These are phyloP conservation scores for Tuber borchii DNA, from an alignment of 495 filamentous ascomycete genomes.

Conservation along the genomic window DNA sequence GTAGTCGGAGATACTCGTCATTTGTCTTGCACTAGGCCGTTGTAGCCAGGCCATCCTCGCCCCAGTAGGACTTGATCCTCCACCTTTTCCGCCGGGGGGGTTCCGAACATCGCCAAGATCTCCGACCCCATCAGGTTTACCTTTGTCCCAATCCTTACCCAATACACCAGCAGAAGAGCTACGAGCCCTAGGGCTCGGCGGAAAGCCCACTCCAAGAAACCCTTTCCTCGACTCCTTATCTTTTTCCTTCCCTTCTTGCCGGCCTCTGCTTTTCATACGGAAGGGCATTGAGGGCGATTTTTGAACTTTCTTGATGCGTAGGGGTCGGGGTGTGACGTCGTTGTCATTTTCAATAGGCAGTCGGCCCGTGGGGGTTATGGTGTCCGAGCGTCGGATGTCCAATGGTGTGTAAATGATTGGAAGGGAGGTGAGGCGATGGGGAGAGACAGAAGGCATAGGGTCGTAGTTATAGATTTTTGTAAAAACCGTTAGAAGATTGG, in stretches of 20 bases:
- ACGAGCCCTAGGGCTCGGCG: constrained; percentile 25
- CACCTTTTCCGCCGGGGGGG: not conserved
- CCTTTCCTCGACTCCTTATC: constrained; percentile 1
- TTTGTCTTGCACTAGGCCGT: constrained; percentile 10
- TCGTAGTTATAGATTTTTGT: not conserved
- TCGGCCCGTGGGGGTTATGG: not conserved
- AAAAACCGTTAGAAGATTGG: not conserved
- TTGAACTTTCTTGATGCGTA: constrained; percentile 28
- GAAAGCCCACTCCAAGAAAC: constrained; percentile 25
- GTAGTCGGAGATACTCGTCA: not conserved
- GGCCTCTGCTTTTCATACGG: not conserved
- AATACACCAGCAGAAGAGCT: constrained; percentile 27
- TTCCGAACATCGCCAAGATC: not conserved
- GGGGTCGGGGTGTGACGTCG: constrained; percentile 16
- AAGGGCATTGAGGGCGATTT: constrained; percentile 32
- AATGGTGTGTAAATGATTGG: not conserved
- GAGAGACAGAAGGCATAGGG: not conserved
- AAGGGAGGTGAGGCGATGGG: not conserved
- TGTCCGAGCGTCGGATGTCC: not conserved
- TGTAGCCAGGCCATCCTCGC: constrained; percentile 29
- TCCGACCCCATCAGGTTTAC: not conserved
- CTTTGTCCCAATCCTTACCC: not conserved
- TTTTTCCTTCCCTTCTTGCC: not conserved
- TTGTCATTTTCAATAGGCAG: constrained; percentile 3
- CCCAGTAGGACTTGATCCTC: constrained; percentile 3